Base-by-base conservation (phyloP, 2,329 filamentous ascomycete species). In the Penicillium olsonii region DNA sequence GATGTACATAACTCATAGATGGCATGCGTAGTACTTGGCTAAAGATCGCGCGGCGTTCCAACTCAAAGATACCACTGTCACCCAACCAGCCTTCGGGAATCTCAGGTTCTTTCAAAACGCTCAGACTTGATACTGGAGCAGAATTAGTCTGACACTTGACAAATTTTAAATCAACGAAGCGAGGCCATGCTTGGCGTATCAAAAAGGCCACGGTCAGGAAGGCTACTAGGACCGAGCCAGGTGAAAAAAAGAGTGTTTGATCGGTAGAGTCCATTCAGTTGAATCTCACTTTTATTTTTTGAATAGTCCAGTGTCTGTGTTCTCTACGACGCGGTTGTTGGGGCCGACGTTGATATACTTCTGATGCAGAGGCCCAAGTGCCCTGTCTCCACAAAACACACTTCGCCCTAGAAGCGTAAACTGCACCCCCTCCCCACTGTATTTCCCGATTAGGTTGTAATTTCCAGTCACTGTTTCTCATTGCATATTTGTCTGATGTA, bases 1-100 rank as follows among this genome's bases (percentile, higher is more conserved):
- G 35, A 18, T 19, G 19, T 2, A 17, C 5, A 17, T 19, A 6
- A 17, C 10, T 26, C 29, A 4, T 24, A 4, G 22, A n/a, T 14
- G 0, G 6, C 12, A 17, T 19, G 15, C 17, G n/a, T 38, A 45
- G 37, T 67, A 73, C 75, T 61, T 76, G 76, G 56, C 72, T 75
- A 60, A 80, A 78, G 22, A 81, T 71, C 1, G 76, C 75, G 26
- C 78, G 72, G 43, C 70, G 68, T 58, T 81, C 78, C 4, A 80
- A 66, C 27, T 74, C 67, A 48, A 76, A 80, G 37, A 75, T 66
- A 20, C 73, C 69, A 11, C 66, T 67, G 24, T 71, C 72, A 18
- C 66, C 73, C 55, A 61, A 66, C 67, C 68, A 71, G 38, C 65
- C 57, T 40, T 63, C 62, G 31, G 74, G 74, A 31, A 76, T 66